These are phyloP conservation scores for Colletotrichum cuscutae DNA, from an alignment of 2,329 filamentous ascomycete genomes.

Conservation along the genomic window DNA sequence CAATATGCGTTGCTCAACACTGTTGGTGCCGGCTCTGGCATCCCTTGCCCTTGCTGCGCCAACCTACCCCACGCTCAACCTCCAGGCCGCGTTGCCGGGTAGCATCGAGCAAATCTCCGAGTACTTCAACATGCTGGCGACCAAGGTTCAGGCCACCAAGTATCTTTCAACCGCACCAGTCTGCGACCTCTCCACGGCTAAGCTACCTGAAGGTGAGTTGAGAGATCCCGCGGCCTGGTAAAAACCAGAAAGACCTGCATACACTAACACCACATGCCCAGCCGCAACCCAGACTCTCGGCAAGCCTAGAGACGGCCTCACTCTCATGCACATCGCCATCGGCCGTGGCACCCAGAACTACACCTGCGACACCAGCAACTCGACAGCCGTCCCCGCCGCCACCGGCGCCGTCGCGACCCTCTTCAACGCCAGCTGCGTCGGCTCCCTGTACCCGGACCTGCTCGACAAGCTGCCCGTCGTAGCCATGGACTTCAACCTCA, in stretches of 20 bases:
- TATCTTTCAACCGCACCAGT: slow-evolving; percentile 51
- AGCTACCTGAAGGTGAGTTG: slow-evolving; percentile 59
- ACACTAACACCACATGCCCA: slow-evolving; percentile 47
- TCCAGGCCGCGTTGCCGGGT: slow-evolving; percentile 45
- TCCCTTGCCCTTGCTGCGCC: slow-evolving; percentile 57
- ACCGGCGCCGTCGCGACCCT: slow-evolving; percentile 83
- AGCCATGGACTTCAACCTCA: slow-evolving; percentile 73
- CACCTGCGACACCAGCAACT: slow-evolving; percentile 75
- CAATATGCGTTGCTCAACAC: slow-evolving; percentile 62
- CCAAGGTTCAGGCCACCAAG: slow-evolving; percentile 62
- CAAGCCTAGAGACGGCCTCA: slow-evolving; percentile 66
- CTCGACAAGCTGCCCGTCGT: slow-evolving; percentile 72
- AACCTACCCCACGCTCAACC: slow-evolving; percentile 56
- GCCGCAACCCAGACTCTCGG: slow-evolving; percentile 68
- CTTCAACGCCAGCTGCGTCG: slow-evolving; percentile 88
- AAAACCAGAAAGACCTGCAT: neutral
- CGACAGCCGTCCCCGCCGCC: slow-evolving; percentile 70
- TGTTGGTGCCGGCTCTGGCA: slow-evolving; percentile 58
- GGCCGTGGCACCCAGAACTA: slow-evolving; percentile 96
- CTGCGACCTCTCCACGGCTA: slow-evolving; percentile 65
- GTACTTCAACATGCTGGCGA: slow-evolving; percentile 70
- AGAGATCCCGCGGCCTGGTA: neutral
- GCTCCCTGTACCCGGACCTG: slow-evolving; percentile 74
- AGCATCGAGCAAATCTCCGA: slow-evolving; percentile 61
- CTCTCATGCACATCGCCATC: slow-evolving; percentile 81